These are phyloP conservation scores for Ehretia macrophylla DNA, from an alignment of 257 asterid species.

Conservation along the genomic window DNA sequence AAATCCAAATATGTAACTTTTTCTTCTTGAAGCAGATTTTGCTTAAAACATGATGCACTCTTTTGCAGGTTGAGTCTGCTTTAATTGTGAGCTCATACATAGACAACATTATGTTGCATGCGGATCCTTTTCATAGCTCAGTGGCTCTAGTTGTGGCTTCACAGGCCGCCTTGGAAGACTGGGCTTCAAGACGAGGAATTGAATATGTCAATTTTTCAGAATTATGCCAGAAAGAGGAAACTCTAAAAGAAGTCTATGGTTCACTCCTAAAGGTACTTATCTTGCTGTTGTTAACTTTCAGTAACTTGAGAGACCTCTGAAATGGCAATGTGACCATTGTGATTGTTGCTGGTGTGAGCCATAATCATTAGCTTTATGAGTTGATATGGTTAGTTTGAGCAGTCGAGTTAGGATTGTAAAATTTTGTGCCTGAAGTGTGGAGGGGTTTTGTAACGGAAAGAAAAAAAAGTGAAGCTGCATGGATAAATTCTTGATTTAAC, in stretches of 20 bases:
- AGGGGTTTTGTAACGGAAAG: too few species aligned
- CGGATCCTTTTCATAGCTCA: slow-evolving; percentile 76
- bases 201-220: slow-evolving; percentile 55
- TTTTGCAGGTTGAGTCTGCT: slow-evolving; percentile 82
- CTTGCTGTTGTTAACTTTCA: neutral
- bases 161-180: slow-evolving; percentile 61
- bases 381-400: too few species aligned
- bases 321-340: too few species aligned
- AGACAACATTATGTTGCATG: slow-evolving; percentile 85
- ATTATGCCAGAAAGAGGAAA: slow-evolving; percentile 59
- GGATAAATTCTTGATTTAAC: too few species aligned
- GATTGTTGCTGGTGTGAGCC: too few species aligned
- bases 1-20: neutral
- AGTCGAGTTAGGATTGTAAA: too few species aligned
- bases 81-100: slow-evolving; percentile 56
- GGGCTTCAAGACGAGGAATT: slow-evolving; percentile 70
- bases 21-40: neutral
- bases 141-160: slow-evolving; percentile 90
- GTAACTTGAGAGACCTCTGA: neutral
- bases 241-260: slow-evolving; percentile 65
- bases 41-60: slow-evolving; percentile 5
- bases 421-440: too few species aligned
- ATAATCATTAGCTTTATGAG: too few species aligned
- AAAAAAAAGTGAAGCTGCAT: too few species aligned
- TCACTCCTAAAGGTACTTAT: slow-evolving; percentile 72